Percentiles rank a stretch among this genome's conserved stretches.
Conservation (phyloP, 78 protist genomes). For the Emiliania huxleyi region DNA sequence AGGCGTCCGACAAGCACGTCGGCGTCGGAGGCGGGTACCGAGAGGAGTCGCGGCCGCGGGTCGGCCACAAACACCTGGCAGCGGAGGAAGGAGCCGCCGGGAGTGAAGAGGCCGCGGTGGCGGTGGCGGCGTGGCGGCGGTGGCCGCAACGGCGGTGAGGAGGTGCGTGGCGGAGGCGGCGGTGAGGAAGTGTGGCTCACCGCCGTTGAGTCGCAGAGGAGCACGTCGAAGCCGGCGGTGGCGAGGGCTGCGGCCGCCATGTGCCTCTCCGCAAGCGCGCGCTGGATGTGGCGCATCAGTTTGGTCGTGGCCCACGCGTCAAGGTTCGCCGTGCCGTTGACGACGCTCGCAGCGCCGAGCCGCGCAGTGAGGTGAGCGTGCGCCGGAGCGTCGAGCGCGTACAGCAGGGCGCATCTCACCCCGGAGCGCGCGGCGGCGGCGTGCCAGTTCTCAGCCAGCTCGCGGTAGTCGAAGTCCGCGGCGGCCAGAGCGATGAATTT, state of each 20-base stretch:
- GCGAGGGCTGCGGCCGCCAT: not conserved
- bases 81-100: no score
- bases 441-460: not conserved
- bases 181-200: no score
- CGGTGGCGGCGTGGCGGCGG: no score
- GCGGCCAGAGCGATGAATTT: not conserved
- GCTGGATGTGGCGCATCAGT: not conserved
- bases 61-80: not conserved
- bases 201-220: not conserved
- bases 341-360: not conserved
- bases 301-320: not conserved
- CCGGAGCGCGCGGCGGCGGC: not conserved
- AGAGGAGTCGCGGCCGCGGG: not conserved
- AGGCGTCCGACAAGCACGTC: not conserved
- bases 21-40: no score
- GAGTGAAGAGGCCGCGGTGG: no score
- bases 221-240: not conserved
- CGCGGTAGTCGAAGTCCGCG: constrained; percentile 5
- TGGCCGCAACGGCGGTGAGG: no score
- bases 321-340: not conserved
- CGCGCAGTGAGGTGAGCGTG: not conserved
- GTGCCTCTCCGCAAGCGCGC: not conserved
- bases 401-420: not conserved
- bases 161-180: no score
- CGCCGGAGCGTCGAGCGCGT: not conserved